Evolutionary conservation across 306 rosid genomes (phyloP).

Genomic region (Herpetospermum pedunculosum): DNA sequence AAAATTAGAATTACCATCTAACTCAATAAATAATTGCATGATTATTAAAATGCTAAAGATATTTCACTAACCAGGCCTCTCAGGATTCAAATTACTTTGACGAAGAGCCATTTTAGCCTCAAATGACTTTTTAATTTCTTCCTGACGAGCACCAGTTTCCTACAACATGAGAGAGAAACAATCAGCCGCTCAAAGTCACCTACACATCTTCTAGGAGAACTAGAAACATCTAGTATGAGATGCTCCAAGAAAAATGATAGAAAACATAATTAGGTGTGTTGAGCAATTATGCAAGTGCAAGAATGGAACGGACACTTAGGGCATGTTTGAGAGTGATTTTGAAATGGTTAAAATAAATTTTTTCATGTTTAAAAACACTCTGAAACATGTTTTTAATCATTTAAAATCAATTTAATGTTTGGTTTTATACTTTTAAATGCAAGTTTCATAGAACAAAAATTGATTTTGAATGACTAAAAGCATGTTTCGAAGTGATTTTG

Average conservation of each 20-base stretch:
- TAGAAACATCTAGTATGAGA: background rate
- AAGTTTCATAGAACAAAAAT: too few species aligned
- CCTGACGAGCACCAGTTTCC: conserved; percentile 87
- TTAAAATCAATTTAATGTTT: too few species aligned
- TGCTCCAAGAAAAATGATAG: background rate
- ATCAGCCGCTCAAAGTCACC: conserved; percentile 8
- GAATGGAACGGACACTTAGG: background rate
- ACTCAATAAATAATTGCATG: background rate
- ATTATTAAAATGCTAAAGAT: background rate
- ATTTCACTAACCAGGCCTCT: conserved; percentile 75
- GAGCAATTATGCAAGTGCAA: background rate
- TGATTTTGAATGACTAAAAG: too few species aligned
- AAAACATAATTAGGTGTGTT: background rate
- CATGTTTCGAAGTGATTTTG: too few species aligned
- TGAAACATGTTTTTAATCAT: too few species aligned
- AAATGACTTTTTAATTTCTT: conserved; percentile 77
- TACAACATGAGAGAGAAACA: conserved; percentile 16
- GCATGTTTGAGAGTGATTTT: too few species aligned
- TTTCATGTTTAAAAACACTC: too few species aligned
- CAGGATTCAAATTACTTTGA: conserved; percentile 85
- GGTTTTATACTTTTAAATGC: too few species aligned
- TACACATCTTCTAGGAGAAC: background rate
- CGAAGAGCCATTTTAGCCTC: conserved; percentile 84
- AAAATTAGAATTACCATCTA: background rate
- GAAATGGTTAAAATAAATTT: too few species aligned